Base-by-base conservation (phyloP, 495 filamentous ascomycete genomes). In the Penicillium taxi region DNA sequence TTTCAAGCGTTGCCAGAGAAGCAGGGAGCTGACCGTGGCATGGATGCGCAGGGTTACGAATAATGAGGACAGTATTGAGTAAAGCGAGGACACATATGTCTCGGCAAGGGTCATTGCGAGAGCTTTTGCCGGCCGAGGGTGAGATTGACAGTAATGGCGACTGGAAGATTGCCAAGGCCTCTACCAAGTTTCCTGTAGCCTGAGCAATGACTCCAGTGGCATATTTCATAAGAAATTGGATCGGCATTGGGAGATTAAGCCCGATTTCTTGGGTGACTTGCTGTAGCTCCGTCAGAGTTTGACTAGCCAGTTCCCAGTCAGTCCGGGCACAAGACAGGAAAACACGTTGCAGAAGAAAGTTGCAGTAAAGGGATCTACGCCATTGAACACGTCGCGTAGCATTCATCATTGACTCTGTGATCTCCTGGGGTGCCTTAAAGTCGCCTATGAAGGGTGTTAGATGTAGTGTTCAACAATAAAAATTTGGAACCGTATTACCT, bases 41-140 rank as follows among this genome's bases (percentile, higher is more conserved):
- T 32, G 64, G 63, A 17, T 80, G 73, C 0, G 56, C 42, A 6
- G 74, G 73, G 24, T 79, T 64, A 29, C 87, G 84, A 44, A 94
- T 66, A 37, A 96, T 91, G 55, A 88, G 80, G 17, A 94, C 61
- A 15, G 73, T 72, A 58, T 94, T 96, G 40, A 99, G 73, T 4
- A 78, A 66, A 4, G 86, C 82, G 8, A 96, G 73, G 32, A 94
- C 74, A 6, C 78, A 66, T 13, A 93, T 64, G 43, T 95, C 85
- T 3, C 74, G 70, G 30, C 73, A 71, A n/a, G 78, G 64, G 23
- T 79, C 72, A 35, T 73, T 65, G 32, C 58, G 61, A 29, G 59
- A 44, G 44, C 58, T 61, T 27, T 50, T 59, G 41, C 50, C 71
- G 36, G 47, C 60, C 12, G 50, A 52, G 19, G 66, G 54, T 12